Evolutionary conservation across 352 stramenopile genomes (phyloP).

Genomic region (Pythium phragmiticola): DNA sequence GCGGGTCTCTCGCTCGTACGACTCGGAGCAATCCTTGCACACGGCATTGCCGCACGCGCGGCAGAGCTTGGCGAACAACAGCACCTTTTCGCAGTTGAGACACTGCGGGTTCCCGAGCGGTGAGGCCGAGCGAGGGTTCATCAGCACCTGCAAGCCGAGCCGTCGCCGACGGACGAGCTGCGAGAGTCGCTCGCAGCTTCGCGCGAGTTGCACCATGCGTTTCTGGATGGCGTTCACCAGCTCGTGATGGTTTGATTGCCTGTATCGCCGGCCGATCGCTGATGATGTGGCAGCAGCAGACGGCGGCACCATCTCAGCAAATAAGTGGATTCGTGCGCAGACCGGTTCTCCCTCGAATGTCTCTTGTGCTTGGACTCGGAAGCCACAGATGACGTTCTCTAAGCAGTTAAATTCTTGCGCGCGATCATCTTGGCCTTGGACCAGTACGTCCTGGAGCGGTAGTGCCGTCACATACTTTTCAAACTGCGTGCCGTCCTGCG

Average conservation of each 20-base stretch:
- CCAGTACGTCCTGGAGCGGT: background rate
- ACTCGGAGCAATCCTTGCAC: slow-evolving; percentile 3
- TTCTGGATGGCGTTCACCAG: background rate
- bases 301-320: slow-evolving; percentile 10
- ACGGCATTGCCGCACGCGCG: slow-evolving; percentile 10
- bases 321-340: slow-evolving; percentile 21
- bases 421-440: background rate
- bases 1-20: slow-evolving; percentile 1
- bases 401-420: background rate
- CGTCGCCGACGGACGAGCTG: slow-evolving; percentile 51
- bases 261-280: too few species aligned
- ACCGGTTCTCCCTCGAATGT: background rate
- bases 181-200: slow-evolving; percentile 25
- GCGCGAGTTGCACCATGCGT: slow-evolving; percentile 7
- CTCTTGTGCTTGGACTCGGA: background rate
- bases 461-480: slow-evolving; percentile 25
- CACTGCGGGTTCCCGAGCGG: slow-evolving; percentile 46
- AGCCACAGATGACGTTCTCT: slow-evolving; percentile 8
- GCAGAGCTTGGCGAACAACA: slow-evolving; percentile 42
- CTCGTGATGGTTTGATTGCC: background rate
- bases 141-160: slow-evolving; percentile 49
- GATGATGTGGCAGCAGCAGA: too few species aligned
- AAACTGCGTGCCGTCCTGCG: background rate
- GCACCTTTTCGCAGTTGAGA: slow-evolving; percentile 48
- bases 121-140: slow-evolving; percentile 36